Conservation (phyloP, 2,329 filamentous ascomycete species). For the Myotisia sp. region DNA sequence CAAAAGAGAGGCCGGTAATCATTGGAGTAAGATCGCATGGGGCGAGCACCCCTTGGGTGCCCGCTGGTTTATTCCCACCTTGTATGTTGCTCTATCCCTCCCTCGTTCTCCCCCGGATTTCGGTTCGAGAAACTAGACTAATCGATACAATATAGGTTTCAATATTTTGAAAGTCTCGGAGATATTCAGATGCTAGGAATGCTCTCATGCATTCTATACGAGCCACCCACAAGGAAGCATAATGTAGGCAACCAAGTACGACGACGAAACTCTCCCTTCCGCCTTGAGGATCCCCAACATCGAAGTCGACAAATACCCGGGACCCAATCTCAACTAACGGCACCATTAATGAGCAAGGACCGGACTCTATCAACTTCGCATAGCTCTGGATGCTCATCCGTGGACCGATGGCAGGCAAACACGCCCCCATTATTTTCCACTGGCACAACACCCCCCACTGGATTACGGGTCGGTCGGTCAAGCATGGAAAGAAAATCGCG, state of each 20-base stretch:
- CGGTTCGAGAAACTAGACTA: neutral
- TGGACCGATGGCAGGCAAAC: conserved; percentile 37
- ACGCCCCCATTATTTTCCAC: conserved; percentile 40
- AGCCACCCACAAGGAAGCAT: conserved; percentile 23
- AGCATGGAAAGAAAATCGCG: conserved; percentile 29
- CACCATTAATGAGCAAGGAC: conserved; percentile 23
- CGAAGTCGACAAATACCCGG: neutral
- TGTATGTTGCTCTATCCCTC: conserved; percentile 18
- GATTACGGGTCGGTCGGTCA: conserved; percentile 29
- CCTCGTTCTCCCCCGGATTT: neutral
- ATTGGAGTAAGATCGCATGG: conserved; percentile 41
- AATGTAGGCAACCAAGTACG: neutral
- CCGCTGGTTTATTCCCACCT: conserved; percentile 41
- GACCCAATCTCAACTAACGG: conserved; percentile 11
- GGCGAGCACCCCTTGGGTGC: conserved; percentile 42
- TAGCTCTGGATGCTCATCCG: conserved; percentile 37
- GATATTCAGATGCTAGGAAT: conserved; percentile 54
- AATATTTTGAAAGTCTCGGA: conserved; percentile 45
- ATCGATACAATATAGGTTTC: conserved; percentile 25
- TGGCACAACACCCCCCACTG: conserved; percentile 37
- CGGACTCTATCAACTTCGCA: conserved; percentile 22
- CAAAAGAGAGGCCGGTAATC: too few relatives aligned
- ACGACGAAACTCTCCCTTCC: neutral
- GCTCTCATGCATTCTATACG: conserved; percentile 45
- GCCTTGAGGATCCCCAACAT: neutral